Evolutionary conservation across 768 basidiomycete species (phyloP).

Genomic region (Gloeostereum incarnatum): DNA sequence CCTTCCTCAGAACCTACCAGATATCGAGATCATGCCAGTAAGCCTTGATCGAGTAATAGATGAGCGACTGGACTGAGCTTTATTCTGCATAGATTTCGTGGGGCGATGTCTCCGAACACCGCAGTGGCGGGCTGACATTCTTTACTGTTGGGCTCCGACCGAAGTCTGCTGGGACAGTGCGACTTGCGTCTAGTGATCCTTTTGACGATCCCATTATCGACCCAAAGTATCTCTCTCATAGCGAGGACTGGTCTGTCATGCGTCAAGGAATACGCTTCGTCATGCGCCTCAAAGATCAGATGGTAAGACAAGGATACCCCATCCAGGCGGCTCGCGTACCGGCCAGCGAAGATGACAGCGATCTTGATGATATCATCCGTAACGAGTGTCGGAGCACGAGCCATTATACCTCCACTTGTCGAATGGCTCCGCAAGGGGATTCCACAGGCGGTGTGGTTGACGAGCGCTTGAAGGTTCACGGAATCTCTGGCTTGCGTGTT

Average conservation of each 20-base stretch:
- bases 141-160: too few species aligned
- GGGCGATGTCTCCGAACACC: too few species aligned
- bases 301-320: constrained; percentile 16
- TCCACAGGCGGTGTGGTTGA: constrained; percentile 33
- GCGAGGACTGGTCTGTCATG: constrained; percentile 15
- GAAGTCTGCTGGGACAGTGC: constrained; percentile 11
- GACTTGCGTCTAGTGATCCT: constrained; percentile 19
- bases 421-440: constrained; percentile 22
- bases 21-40: constrained; percentile 28
- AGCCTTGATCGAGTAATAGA: too few species aligned
- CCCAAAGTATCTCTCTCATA: constrained; percentile 16
- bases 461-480: constrained; percentile 34
- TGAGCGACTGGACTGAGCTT: too few species aligned
- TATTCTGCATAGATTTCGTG: too few species aligned
- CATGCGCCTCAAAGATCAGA: constrained; percentile 12
- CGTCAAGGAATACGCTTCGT: constrained; percentile 16
- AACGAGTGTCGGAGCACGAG: constrained; percentile 16
- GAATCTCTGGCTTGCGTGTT: constrained; percentile 30
- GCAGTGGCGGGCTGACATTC: too few species aligned
- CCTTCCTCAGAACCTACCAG: constrained; percentile 19
- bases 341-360: constrained; percentile 15
- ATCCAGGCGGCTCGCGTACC: constrained; percentile 18
- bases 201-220: constrained; percentile 18
- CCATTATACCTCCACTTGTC: constrained; percentile 26
- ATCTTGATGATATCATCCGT: constrained; percentile 20